These are phyloP conservation scores for Coemansia sp. DNA, from an alignment of 371 early-diverging fungal genomes.

Conservation along the genomic window DNA sequence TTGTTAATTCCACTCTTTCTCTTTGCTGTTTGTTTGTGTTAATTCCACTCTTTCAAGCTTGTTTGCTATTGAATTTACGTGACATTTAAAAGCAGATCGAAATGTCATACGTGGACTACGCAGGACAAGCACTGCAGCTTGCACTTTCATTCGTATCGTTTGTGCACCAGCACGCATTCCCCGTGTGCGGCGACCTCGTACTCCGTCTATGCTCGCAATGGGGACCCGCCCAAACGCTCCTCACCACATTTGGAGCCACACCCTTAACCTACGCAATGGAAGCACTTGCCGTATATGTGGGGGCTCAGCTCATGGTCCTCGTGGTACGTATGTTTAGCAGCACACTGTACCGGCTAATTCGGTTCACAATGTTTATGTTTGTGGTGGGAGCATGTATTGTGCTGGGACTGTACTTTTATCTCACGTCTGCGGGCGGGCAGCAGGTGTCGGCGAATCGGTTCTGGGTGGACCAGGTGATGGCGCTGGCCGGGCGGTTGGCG, in stretches of 20 bases:
- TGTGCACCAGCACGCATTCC: constrained; percentile 26
- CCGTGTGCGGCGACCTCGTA: constrained; percentile 24
- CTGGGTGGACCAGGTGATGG: constrained; percentile 27
- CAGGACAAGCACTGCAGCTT: constrained; percentile 8
- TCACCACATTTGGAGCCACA: constrained; percentile 17
- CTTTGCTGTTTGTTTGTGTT: background rate
- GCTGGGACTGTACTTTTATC: constrained; percentile 39
- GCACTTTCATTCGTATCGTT: constrained; percentile 3
- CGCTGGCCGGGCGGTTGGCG: constrained; percentile 13
- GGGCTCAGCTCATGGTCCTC: constrained; percentile 4
- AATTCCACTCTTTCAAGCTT: background rate
- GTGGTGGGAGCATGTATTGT: constrained; percentile 16
- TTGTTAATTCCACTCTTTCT: too few relatives aligned
- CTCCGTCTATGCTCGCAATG: constrained; percentile 24
- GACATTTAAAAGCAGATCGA: background rate
- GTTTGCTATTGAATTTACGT: background rate
- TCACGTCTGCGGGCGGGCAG: constrained; percentile 19
- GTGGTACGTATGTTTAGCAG: constrained; percentile 29
- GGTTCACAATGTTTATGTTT: constrained; percentile 11
- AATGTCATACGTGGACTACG: constrained; percentile 27
- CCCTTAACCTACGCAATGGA: constrained; percentile 23
- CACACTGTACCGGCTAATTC: constrained; percentile 42
- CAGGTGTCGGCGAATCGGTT: constrained; percentile 10
- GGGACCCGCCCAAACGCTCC: constrained; percentile 21
- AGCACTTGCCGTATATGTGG: constrained; percentile 11